Base-by-base conservation (phyloP, 768 basidiomycete genomes). In the Daedaleopsis nitida region DNA sequence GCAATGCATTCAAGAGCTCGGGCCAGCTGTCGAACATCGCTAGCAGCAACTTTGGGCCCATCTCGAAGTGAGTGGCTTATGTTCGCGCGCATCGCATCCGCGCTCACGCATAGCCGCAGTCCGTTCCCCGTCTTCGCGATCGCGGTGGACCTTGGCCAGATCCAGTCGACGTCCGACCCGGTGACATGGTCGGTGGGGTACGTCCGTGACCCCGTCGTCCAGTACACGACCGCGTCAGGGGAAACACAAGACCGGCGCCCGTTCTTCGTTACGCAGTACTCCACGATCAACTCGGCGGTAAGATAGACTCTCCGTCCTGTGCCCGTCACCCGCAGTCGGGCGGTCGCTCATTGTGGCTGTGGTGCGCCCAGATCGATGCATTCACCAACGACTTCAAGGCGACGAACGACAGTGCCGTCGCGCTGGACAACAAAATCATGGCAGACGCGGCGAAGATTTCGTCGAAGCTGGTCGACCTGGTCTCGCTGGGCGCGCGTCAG, bases 401-500 rank as follows among this genome's bases (percentile, higher is more conserved):
- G 48, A 69, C 70, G 3, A n/a, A 49, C 5, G 42, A 65, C 13
- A 45, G 65, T 27, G 63, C 72, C 0, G 48, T 53, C 9, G 60
- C 63, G 4, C 61, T 74, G 0, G 73, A 74, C 50, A 38, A 61
- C 27, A 57, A 68, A 12, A 58, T 74, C n/a, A 43, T 61, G 17
- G 57, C 23, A n/a, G 65, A 67, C 14, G 69, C 72, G 5, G 48
- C 64, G 6, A 51, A 51, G 24, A 48, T 71, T 13, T 70, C 70
- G 1, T n/a, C 61, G 1, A 49, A 69, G 16, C 69, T 69, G 45
- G 67, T 55, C 11, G 67, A 70, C 45, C 49, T 74, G 12, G 67
- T 70, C 8, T 67, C 70, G 1, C 62, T 74, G 10, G 65, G 68
- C 13, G 51, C 68, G 7, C 66, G 73, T 3, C 73, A 73, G 55